phyloP scores from a whole-genome alignment of 2,329 filamentous ascomycete species.

The Penicillium rolfsii region DNA sequence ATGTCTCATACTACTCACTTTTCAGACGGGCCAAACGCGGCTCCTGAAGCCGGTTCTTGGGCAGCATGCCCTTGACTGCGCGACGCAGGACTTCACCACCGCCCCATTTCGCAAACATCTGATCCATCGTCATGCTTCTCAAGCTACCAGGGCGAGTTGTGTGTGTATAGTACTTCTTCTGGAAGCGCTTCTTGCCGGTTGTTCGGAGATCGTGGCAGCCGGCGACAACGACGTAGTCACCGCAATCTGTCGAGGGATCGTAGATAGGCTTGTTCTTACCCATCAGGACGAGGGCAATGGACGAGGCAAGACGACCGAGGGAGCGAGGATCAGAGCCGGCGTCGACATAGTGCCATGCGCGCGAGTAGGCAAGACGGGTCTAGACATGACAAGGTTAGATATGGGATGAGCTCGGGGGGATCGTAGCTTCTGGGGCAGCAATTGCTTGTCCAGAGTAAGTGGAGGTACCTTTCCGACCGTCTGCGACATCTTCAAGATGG shows the following conservation, averaged over 20 bases:
- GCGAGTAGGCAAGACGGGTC: conserved; percentile 95
- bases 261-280: conserved; percentile 99
- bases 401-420: neutral
- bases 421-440: neutral
- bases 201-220: conserved; percentile 84
- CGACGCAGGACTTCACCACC: conserved; percentile 88
- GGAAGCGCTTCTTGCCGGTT: conserved; percentile 88
- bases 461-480: conserved; percentile 48
- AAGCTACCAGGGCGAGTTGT: conserved; percentile 87
- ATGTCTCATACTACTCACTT: conserved; percentile 51
- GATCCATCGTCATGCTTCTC: conserved; percentile 89
- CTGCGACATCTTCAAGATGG: conserved; percentile 46
- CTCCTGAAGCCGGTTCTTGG: conserved; percentile 91
- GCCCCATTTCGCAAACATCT: conserved; percentile 90
- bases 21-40: conserved; percentile 86
- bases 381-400: conserved; percentile 44
- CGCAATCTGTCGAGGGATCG: conserved; percentile 96
- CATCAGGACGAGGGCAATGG: conserved; percentile 87
- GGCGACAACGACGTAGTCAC: conserved; percentile 95
- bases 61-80: conserved; percentile 95
- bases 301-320: conserved; percentile 85
- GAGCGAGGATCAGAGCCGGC: conserved; percentile 70
- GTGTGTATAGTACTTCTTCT: conserved; percentile 96
- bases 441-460: neutral
- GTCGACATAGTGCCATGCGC: conserved; percentile 92